Evolutionary conservation across 768 basidiomycete species (phyloP).

Genomic region (Cystobasidium ongulense): DNA sequence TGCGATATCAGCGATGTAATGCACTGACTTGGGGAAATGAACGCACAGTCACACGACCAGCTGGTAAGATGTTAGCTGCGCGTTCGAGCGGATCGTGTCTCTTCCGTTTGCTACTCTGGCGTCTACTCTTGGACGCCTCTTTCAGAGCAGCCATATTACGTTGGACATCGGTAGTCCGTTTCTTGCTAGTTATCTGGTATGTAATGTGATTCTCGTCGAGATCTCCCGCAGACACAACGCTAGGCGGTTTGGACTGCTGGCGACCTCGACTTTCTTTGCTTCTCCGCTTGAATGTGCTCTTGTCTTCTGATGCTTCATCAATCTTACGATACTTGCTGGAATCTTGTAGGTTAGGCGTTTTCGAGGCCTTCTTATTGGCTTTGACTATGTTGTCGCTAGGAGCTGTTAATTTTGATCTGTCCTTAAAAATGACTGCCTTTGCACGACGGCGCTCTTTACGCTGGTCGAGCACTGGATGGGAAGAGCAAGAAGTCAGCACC

Average conservation of each 20-base stretch:
- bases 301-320: background rate
- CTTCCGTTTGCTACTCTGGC: background rate
- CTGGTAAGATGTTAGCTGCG: slow-evolving; percentile 3
- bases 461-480: background rate
- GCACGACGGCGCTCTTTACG: slow-evolving; percentile 12
- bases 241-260: background rate
- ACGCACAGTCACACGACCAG: background rate
- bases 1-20: background rate
- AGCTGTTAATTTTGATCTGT: background rate
- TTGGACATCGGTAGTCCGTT: background rate
- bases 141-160: background rate
- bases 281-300: background rate
- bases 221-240: background rate
- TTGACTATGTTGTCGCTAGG: background rate
- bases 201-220: background rate
- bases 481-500: background rate
- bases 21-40: background rate
- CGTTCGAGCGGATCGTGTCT: slow-evolving; percentile 3
- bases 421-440: slow-evolving; percentile 18
- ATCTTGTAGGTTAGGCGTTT: background rate
- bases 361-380: background rate
- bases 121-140: background rate
- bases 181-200: background rate
- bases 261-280: background rate
- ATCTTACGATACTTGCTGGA: background rate